phyloP scores from a whole-genome alignment of 331 rosid genomes.

The Rhamnella rubrinervis region DNA sequence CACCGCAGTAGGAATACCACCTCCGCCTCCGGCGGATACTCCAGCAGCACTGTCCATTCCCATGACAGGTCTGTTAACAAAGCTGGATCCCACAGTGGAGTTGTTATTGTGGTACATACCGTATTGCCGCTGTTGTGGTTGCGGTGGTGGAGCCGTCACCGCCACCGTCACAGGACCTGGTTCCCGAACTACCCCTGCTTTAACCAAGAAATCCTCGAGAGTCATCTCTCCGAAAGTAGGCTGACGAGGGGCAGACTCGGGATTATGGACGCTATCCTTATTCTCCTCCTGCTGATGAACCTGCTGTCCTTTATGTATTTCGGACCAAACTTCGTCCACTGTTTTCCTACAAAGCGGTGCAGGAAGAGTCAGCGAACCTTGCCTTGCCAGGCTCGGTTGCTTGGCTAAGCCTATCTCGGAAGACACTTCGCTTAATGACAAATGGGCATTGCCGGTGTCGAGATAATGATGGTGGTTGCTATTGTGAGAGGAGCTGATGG shows the following conservation, averaged over 20 bases:
- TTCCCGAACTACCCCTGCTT: slow-evolving; percentile 86
- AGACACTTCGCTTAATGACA: neutral
- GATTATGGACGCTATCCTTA: slow-evolving; percentile 27
- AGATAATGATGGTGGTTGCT: neutral
- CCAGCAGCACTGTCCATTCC: slow-evolving; percentile 17
- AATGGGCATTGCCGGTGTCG: neutral
- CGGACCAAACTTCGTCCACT: slow-evolving; percentile 94
- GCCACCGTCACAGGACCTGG: slow-evolving; percentile 12
- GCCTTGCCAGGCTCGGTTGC: slow-evolving; percentile 62
- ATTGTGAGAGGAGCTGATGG: slow-evolving; percentile 14
- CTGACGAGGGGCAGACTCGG: slow-evolving; percentile 61
- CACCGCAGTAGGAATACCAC: slow-evolving; percentile 16
- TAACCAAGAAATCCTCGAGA: slow-evolving; percentile 85
- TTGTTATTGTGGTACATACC: slow-evolving; percentile 34
- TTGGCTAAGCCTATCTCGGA: slow-evolving; percentile 36
- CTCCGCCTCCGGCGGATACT: slow-evolving; percentile 7
- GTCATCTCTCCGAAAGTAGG: slow-evolving; percentile 93
- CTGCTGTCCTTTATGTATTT: slow-evolving; percentile 51
- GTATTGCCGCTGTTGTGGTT: slow-evolving; percentile 36
- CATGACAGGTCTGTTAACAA: slow-evolving; percentile 35
- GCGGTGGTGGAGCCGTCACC: slow-evolving; percentile 10
- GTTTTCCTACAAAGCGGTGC: slow-evolving; percentile 75
- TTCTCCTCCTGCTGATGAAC: slow-evolving; percentile 27
- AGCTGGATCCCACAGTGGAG: slow-evolving; percentile 30
- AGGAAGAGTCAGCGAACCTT: slow-evolving; percentile 73